Base-by-base conservation (phyloP, 805 yeast genomes). In the Candida dajiaensis region DNA sequence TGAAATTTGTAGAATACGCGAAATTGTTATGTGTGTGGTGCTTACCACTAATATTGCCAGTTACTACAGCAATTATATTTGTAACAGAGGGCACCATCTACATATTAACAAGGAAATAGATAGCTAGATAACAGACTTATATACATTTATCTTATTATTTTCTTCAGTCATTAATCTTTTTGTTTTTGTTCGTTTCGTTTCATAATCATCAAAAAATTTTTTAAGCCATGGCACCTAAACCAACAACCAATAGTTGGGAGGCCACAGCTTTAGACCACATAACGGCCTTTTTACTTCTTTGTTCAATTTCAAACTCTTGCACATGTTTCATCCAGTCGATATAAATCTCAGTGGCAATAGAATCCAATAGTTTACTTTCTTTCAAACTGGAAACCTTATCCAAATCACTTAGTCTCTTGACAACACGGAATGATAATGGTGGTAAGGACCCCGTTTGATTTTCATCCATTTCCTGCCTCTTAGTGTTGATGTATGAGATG, bases 241-340 rank as follows among this genome's bases (percentile, higher is more conserved):
- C 85, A 38, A 79, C 69, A 29, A 80, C 66, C 31, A 80, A 60
- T 40, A 80, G 59, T 54, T 80, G 85, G 29, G 83, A 76, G 8
- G 83, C 80, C 35, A 80, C 62, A 2, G 81, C 71, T 46, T 78
- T 79, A 0, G 83, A 77, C 85, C 85, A 80, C 55, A 68, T 63
- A 39, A 66, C 68, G 35, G 76, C 67, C 67, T 76, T 77, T 62
- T 70, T 68, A 47, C 64, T 67, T 49, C 66, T 64, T 44, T 65
- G 67, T 47, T 64, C 69, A 43, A 63, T 61, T 50, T 79, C 83
- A 62, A 79, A 79, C 48, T 74, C 69, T 55, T 75, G 75, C 6
- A 75, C 80, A 63, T 76, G 69, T 53, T 73, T 76, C 51, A 74
- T 62, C 43, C 79, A 62, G 48, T 80, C 85, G 35, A 77, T 80